phyloP scores from a whole-genome alignment of 768 basidiomycete genomes.

The Tricholomella constricta region DNA sequence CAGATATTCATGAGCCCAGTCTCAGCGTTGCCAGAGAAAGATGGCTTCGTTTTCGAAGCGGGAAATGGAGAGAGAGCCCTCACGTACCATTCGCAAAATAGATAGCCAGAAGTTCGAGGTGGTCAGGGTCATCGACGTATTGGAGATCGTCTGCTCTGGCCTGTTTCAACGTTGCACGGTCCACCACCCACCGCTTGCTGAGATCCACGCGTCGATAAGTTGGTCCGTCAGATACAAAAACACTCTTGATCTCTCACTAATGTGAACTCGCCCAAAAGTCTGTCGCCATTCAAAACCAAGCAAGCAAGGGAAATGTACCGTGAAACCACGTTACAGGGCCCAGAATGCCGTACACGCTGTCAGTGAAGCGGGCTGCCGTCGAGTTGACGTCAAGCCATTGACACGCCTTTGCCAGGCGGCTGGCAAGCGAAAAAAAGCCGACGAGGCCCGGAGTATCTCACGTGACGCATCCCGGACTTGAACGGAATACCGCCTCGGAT shows the following conservation, averaged over 20 bases:
- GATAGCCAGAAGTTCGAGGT: slow-evolving; percentile 79
- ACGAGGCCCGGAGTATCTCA: background rate
- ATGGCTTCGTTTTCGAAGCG: no score
- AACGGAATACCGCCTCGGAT: slow-evolving; percentile 11
- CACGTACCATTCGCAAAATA: slow-evolving; percentile 83
- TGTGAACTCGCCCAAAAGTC: slow-evolving; percentile 95
- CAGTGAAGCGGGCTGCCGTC: slow-evolving; percentile 3
- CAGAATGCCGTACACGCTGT: background rate
- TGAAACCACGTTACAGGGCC: no score
- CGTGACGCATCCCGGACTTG: slow-evolving; percentile 8
- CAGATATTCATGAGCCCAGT: no score
- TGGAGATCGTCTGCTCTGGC: slow-evolving; percentile 78
- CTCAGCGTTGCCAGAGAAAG: no score
- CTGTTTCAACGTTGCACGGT: slow-evolving; percentile 70
- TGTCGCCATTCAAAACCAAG: slow-evolving; percentile 62
- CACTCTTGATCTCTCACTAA: slow-evolving; percentile 55
- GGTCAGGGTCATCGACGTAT: slow-evolving; percentile 78
- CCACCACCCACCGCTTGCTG: slow-evolving; percentile 92
- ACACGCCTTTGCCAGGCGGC: no score
- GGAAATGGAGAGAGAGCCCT: background rate
- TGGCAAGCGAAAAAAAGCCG: background rate
- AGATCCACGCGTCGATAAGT: slow-evolving; percentile 16
- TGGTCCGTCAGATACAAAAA: slow-evolving; percentile 8
- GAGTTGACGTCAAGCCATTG: slow-evolving; percentile 2
- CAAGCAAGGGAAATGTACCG: background rate